Percentiles rank a stretch among this genome's conserved stretches.
Conservation (phyloP, 2,329 filamentous ascomycete species). For the Malbranchea cinnamomea region DNA sequence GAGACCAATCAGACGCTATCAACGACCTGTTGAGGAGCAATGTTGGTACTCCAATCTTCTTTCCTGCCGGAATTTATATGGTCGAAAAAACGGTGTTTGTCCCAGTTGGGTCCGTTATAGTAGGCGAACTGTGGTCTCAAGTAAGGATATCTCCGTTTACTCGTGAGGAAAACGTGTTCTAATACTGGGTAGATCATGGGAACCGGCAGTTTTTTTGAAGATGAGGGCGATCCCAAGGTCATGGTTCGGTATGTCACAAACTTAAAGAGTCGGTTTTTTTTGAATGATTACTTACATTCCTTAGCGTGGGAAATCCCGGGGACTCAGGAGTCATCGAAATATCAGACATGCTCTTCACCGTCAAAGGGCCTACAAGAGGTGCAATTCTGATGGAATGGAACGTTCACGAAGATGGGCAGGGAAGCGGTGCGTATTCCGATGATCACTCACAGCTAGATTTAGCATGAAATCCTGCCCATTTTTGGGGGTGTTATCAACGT, state of each 20-base stretch:
- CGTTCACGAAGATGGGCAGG: constrained; percentile 16
- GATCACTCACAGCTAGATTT: too few species aligned
- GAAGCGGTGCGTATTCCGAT: too few species aligned
- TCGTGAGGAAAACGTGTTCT: too few species aligned
- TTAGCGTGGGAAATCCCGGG: constrained; percentile 15
- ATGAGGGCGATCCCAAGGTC: constrained; percentile 13
- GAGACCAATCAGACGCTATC: constrained; percentile 4
- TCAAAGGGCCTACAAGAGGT: constrained; percentile 21
- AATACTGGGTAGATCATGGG: constrained; percentile 19
- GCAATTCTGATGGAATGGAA: constrained; percentile 25
- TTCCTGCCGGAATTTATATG: constrained; percentile 61
- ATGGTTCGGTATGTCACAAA: constrained; percentile 13
- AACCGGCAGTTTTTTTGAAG: constrained; percentile 16
- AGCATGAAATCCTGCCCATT: too few species aligned
- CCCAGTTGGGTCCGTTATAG: constrained; percentile 42
- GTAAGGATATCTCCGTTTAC: constrained; percentile 18
- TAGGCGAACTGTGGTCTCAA: constrained; percentile 38
- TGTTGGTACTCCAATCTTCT: constrained; percentile 29
- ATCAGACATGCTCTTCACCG: constrained; percentile 21
- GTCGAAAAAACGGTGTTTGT: constrained; percentile 56
- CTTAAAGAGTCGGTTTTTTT: too few species aligned
- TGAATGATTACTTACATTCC: too few species aligned
- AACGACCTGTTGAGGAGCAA: constrained; percentile 5
- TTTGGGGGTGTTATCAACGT: too few species aligned
- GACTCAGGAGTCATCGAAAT: constrained; percentile 24